A percentile compares a stretch with the other conserved stretches of the same genome.
Conservation (phyloP, 768 basidiomycete species). For the Rhodotorula babjevae region DNA sequence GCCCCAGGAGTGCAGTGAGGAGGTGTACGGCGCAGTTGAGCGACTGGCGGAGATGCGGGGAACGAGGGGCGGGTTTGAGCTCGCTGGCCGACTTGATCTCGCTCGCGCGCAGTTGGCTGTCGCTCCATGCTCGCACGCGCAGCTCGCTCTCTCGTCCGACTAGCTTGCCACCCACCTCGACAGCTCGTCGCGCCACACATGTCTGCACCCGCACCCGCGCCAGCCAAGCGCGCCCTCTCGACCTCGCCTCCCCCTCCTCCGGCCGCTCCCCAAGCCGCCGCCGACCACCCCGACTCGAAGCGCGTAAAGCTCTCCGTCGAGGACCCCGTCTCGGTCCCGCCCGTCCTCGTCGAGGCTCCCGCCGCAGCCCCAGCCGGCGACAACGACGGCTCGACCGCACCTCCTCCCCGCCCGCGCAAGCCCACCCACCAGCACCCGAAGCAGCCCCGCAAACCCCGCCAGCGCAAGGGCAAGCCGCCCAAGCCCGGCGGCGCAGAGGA, state of each 20-base stretch:
- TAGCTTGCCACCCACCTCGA: neutral
- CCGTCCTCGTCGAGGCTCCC: conserved; percentile 4
- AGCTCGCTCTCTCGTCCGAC: too few species aligned
- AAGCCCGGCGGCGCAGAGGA: conserved; percentile 40
- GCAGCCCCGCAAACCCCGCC: neutral
- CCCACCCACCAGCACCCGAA: neutral
- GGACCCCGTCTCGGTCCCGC: conserved; percentile 11
- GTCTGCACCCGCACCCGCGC: neutral
- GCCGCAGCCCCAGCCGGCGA: neutral
- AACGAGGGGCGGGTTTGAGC: too few species aligned
- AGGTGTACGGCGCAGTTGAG: too few species aligned
- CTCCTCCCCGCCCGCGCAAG: too few species aligned
- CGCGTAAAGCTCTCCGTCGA: conserved; percentile 16
- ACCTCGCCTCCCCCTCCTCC: conserved; percentile 10
- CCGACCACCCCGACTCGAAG: conserved; percentile 9
- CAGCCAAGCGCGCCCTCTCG: conserved; percentile 18
- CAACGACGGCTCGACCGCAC: neutral
- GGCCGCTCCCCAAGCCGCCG: neutral
- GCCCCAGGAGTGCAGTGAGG: too few species aligned
- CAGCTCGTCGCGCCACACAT: neutral
- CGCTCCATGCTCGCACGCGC: neutral
- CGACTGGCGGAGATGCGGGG: too few species aligned
- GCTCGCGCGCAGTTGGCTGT: neutral
- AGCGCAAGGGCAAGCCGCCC: conserved; percentile 24
- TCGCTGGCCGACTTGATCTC: too few species aligned